Evolutionary conservation across 805 yeast genomes (phyloP).

Genomic region (Hanseniaspora valbyensis): DNA sequence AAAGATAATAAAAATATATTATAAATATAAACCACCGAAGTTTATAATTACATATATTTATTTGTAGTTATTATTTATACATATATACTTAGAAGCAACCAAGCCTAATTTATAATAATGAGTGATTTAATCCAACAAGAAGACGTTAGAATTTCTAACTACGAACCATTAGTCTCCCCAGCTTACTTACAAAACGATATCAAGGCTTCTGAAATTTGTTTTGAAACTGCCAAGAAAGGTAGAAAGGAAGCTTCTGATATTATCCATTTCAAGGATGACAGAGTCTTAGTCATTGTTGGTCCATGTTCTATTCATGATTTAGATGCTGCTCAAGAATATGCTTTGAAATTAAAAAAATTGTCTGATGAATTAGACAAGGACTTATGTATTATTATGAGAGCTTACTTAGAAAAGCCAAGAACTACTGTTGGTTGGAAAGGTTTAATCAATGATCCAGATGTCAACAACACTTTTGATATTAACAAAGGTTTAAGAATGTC

Average conservation of each 20-base stretch:
- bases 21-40: no score
- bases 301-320: slow-evolving; percentile 97
- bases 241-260: slow-evolving; percentile 58
- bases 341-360: slow-evolving; percentile 47
- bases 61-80: no score
- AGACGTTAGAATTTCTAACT: slow-evolving; percentile 73
- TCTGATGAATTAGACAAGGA: slow-evolving; percentile 60
- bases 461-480: slow-evolving; percentile 83
- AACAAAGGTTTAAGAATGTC: slow-evolving; percentile 88
- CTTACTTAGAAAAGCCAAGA: slow-evolving; percentile 94
- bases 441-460: slow-evolving; percentile 90
- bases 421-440: slow-evolving; percentile 99
- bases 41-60: no score
- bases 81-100: no score
- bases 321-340: slow-evolving; percentile 81
- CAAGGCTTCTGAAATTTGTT: slow-evolving; percentile 47
- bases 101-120: slow-evolving; percentile 1
- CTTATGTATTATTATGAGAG: slow-evolving; percentile 85
- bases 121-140: slow-evolving; percentile 28
- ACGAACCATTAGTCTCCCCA: slow-evolving; percentile 90
- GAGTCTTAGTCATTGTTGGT: slow-evolving; percentile 81
- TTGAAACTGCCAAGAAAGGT: slow-evolving; percentile 59
- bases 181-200: slow-evolving; percentile 79
- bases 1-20: no score
- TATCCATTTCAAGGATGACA: slow-evolving; percentile 59